These are phyloP conservation scores for Raffaelea albimanens DNA, from an alignment of 2,329 filamentous ascomycete genomes.

Conservation along the genomic window DNA sequence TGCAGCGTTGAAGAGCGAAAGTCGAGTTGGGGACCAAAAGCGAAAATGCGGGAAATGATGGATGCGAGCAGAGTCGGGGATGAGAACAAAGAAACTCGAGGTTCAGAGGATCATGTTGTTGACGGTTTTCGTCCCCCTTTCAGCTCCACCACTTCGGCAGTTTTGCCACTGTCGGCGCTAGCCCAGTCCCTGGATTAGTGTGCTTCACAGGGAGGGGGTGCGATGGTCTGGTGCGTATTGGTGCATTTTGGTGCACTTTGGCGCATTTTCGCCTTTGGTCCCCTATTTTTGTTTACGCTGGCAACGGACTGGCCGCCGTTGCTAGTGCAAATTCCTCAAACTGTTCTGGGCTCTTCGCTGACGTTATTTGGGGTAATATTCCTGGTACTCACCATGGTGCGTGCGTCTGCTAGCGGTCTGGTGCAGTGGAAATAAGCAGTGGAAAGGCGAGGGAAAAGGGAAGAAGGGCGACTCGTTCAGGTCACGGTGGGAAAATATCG, in stretches of 20 bases:
- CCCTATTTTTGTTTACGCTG: conserved; percentile 6
- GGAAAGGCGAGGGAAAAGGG: background rate
- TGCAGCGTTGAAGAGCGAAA: background rate
- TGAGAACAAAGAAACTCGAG: background rate
- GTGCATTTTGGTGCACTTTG: conserved; percentile 4
- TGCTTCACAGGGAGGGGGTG: background rate
- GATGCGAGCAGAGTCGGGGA: background rate
- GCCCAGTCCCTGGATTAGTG: background rate
- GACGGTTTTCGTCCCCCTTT: too few relatives aligned
- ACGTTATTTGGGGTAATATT: too few relatives aligned
- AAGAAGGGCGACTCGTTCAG: too few relatives aligned
- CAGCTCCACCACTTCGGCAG: too few relatives aligned
- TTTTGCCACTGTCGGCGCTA: background rate
- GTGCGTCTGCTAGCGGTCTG: background rate
- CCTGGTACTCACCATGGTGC: conserved; percentile 5
- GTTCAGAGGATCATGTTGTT: background rate
- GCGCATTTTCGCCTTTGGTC: background rate
- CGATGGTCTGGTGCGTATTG: background rate
- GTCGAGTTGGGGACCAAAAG: too few relatives aligned
- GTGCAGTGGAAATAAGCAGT: background rate
- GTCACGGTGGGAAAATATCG: too few relatives aligned
- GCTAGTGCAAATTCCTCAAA: background rate
- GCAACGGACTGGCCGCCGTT: conserved; percentile 1
- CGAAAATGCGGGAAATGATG: too few relatives aligned
- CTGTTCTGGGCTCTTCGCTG: too few relatives aligned